Evolutionary conservation across 73 alveolate species (phyloP), one percentile per base, ranked within the genome.

Genomic region (Halteria grandinella): DNA sequence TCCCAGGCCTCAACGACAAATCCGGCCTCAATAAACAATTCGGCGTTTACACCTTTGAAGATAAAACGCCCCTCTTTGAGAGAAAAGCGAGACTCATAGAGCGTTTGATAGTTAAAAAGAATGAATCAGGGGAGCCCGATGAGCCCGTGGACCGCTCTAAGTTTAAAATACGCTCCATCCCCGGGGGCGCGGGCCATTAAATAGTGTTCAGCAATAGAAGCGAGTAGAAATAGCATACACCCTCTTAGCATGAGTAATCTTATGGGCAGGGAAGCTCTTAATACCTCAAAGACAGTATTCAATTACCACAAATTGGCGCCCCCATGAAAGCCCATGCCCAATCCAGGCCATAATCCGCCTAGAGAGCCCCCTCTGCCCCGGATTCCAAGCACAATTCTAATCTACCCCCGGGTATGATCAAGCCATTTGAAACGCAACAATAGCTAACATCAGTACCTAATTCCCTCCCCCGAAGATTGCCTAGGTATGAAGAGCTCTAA

Each of bases 131-230:
- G n/a, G n/a, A n/a, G n/a, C n/a, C n/a, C n/a, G n/a, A n/a, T n/a
- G n/a, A n/a, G n/a, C n/a, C n/a, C 18, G 36, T 57, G n/a, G 74
- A 57, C 14, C 55, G 74, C 2, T 33, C 33, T 10, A 14, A 27
- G 7, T 57, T 57, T 29, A 5, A 18, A 29, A 57, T 33, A 20
- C 31, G 74, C 31, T 57, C 74, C 31, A 57, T 57, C 5, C 74
- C 74, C 6, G 74, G 74, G 3, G 74, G 74, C 5, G 74, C 74
- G 6, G 74, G 74, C 4, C 14, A 33, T 31, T 29, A 57, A 31
- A 57, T 57, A 10, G 74, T 57, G 7, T 57, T 57, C 20, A 3
- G 12, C 3, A 27, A 8, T 53, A 10, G 29, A 10, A 6, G 5
- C 20, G 25, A 41, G 10, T n/a, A 49, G 20, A 49, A 49, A 49